phyloP scores from a whole-genome alignment of 106 monocot genomes.

The Gastrodia elata region DNA sequence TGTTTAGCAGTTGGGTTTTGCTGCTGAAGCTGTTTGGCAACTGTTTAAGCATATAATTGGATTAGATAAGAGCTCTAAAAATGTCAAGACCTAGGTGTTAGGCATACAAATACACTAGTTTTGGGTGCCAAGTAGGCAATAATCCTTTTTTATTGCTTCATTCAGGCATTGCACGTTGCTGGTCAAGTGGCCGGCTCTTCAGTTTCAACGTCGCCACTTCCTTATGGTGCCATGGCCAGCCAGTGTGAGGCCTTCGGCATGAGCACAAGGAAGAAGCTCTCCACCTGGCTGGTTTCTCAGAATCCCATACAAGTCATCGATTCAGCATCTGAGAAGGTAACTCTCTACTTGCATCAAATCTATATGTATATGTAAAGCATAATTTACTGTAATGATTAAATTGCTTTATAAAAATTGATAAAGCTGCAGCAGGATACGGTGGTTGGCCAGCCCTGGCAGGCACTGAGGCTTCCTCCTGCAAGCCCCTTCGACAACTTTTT shows the following conservation, averaged over 20 bases:
- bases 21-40: too few relatives aligned
- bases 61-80: too few relatives aligned
- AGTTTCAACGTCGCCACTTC: constrained; percentile 82
- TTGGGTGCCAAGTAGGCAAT: too few relatives aligned
- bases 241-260: constrained; percentile 86
- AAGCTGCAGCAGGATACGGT: constrained; percentile 14
- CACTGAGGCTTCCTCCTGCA: constrained; percentile 72
- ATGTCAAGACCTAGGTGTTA: too few relatives aligned
- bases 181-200: constrained; percentile 83
- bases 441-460: constrained; percentile 26
- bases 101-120: too few relatives aligned
- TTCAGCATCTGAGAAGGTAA: constrained; percentile 25
- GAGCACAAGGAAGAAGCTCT: constrained; percentile 81
- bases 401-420: neutral
- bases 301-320: constrained; percentile 4
- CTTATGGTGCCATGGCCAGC: constrained; percentile 78
- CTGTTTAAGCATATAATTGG: too few relatives aligned
- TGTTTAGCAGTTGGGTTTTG: too few relatives aligned
- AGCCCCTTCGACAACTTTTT: constrained; percentile 97
- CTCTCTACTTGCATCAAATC: neutral
- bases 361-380: neutral
- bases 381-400: neutral
- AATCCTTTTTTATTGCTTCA: too few relatives aligned
- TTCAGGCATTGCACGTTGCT: constrained; percentile 86
- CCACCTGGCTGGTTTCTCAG: constrained; percentile 72